phyloP scores from a whole-genome alignment of 1,284 basidiomycete genomes.

The Chiua sp. region DNA sequence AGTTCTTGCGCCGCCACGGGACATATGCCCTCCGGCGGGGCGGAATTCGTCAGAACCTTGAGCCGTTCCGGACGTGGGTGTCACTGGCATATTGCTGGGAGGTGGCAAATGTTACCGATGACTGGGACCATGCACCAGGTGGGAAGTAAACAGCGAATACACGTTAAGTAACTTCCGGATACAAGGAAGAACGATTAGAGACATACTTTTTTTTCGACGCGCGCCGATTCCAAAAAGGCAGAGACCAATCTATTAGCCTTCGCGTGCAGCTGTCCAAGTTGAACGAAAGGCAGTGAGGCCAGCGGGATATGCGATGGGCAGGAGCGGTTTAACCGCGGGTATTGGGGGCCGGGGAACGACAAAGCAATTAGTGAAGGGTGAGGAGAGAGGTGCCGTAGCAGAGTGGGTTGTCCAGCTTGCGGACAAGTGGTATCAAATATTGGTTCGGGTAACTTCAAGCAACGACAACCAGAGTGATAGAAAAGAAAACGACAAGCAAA shows the following conservation, averaged over 20 bases:
- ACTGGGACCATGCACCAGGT: not conserved
- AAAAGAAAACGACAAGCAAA: not conserved
- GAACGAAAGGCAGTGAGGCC: not conserved
- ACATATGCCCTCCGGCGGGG: slow-evolving; percentile 28
- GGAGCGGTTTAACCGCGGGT: not conserved
- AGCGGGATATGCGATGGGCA: not conserved
- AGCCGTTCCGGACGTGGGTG: slow-evolving; percentile 2
- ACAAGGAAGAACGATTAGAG: not conserved
- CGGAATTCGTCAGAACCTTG: slow-evolving; percentile 9
- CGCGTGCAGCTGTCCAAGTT: not conserved
- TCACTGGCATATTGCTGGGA: slow-evolving; percentile 23
- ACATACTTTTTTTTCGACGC: slow-evolving; percentile 10
- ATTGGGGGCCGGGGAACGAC: no score
- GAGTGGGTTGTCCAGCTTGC: not conserved
- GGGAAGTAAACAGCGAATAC: not conserved
- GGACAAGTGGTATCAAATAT: not conserved
- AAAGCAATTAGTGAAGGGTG: not conserved
- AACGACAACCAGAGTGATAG: not conserved
- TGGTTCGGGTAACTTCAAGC: not conserved
- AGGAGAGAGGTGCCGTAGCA: no score
- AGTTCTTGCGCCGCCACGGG: slow-evolving; percentile 36
- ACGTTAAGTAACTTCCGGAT: not conserved
- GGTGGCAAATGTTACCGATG: slow-evolving; percentile 15
- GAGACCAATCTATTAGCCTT: not conserved
- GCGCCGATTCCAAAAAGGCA: not conserved